Percentiles rank a stretch among this genome's conserved stretches.
These are phyloP conservation scores for Torulaspora franciscae DNA, from an alignment of 805 yeast species.

Conservation along the genomic window DNA sequence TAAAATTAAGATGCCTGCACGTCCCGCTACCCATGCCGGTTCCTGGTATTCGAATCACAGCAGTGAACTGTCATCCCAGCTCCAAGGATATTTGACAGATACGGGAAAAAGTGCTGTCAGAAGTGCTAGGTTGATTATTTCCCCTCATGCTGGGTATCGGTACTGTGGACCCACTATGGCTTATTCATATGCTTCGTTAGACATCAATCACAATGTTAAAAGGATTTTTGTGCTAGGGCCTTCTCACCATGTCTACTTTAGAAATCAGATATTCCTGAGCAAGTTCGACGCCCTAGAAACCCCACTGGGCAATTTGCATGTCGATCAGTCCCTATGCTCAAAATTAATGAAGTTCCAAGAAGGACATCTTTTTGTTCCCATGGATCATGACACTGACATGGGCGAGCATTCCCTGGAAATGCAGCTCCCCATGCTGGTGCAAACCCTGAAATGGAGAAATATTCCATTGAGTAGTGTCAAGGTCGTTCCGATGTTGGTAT, in stretches of 20 bases:
- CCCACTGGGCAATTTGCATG: constrained; percentile 71
- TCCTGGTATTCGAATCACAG: constrained; percentile 69
- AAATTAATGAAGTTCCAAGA: constrained; percentile 28
- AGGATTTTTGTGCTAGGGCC: constrained; percentile 86
- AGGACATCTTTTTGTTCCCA: constrained; percentile 43
- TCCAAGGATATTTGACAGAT: constrained; percentile 43
- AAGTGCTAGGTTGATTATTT: constrained; percentile 39
- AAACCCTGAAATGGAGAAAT: constrained; percentile 48
- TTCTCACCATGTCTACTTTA: constrained; percentile 82
- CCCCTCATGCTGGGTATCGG: constrained; percentile 82
- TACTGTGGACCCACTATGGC: constrained; percentile 78
- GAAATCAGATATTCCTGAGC: constrained; percentile 52
- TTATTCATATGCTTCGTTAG: constrained; percentile 69
- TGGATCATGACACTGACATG: constrained; percentile 60
- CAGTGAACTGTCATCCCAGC: constrained; percentile 43
- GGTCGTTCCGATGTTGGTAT: constrained; percentile 77
- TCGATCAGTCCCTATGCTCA: constrained; percentile 49
- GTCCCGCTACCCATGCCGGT: constrained; percentile 86
- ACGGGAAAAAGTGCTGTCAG: constrained; percentile 19
- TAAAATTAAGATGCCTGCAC: constrained; percentile 18
- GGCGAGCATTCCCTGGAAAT: constrained; percentile 92
- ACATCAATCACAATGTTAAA: constrained; percentile 40
- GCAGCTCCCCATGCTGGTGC: constrained; percentile 69
- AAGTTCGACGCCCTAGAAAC: constrained; percentile 59
- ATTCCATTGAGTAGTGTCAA: constrained; percentile 36